A percentile compares a stretch with the other conserved stretches of the same genome.
These are phyloP conservation scores for Colletotrichum somersetense DNA, from an alignment of 2,329 filamentous ascomycete species.

Conservation along the genomic window DNA sequence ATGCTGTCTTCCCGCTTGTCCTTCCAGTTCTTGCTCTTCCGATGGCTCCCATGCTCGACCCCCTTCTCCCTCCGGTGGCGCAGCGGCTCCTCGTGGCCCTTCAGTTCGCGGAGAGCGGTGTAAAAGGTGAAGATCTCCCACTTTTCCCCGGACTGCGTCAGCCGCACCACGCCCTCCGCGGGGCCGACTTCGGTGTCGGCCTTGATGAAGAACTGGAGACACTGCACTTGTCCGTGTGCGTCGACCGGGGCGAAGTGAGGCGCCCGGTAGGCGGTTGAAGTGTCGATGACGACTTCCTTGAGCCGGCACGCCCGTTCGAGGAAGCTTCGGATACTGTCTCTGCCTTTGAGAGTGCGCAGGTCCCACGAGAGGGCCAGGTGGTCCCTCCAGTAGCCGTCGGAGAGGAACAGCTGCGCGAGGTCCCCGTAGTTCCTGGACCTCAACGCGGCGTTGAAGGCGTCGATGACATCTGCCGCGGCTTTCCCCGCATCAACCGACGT, in stretches of 20 bases:
- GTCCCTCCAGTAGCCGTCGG: constrained; percentile 69
- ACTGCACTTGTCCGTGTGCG: constrained; percentile 59
- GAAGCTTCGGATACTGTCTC: constrained; percentile 55
- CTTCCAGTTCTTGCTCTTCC: constrained; percentile 44
- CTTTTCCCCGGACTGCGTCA: constrained; percentile 53
- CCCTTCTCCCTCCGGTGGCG: constrained; percentile 61
- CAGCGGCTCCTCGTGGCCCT: constrained; percentile 60
- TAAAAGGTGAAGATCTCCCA: constrained; percentile 72
- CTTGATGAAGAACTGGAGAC: constrained; percentile 68
- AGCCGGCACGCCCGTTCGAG: constrained; percentile 53
- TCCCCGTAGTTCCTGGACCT: constrained; percentile 50
- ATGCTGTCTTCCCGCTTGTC: constrained; percentile 39
- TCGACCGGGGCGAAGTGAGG: constrained; percentile 64
- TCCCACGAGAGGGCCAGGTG: constrained; percentile 69
- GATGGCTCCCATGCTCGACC: constrained; percentile 62
- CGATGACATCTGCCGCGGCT: constrained; percentile 55
- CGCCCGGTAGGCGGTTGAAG: constrained; percentile 56
- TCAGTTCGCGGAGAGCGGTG: constrained; percentile 63
- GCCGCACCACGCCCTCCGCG: constrained; percentile 68
- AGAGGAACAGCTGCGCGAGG: constrained; percentile 55
- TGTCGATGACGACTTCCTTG: constrained; percentile 59
- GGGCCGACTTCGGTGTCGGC: constrained; percentile 66
- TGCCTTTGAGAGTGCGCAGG: constrained; percentile 60
- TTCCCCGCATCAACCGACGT: constrained; percentile 50
- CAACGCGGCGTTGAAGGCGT: constrained; percentile 57